These are phyloP conservation scores for Microsporum ferrugineum DNA, from an alignment of 2,329 filamentous ascomycete genomes.

Conservation along the genomic window DNA sequence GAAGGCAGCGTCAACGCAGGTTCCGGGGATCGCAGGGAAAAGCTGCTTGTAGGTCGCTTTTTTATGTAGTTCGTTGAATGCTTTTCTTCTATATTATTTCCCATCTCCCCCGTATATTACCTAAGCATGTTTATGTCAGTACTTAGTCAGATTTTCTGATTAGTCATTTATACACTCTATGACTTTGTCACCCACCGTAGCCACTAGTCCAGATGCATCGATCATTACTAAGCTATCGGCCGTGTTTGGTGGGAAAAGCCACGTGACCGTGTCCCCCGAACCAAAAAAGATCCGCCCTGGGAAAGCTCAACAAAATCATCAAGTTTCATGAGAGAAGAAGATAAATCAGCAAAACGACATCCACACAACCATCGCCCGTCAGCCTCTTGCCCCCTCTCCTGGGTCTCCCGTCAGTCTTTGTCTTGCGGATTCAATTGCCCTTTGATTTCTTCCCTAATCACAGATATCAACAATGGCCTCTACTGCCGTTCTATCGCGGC, in stretches of 20 bases:
- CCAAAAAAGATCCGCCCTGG: background rate
- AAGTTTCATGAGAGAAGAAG: background rate
- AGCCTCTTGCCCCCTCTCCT: background rate
- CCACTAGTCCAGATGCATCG: background rate
- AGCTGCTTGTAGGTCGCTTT: background rate
- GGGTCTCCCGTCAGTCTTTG: background rate
- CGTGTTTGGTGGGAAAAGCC: background rate
- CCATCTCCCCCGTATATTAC: background rate
- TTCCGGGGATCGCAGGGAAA: background rate
- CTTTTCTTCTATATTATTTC: background rate
- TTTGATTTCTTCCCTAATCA: background rate
- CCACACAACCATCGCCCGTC: background rate
- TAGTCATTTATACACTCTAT: background rate
- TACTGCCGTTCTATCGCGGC: conserved; percentile 39
- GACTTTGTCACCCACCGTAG: background rate
- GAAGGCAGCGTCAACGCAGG: background rate
- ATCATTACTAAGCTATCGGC: background rate
- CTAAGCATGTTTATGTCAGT: background rate
- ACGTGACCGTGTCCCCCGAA: background rate
- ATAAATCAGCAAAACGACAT: background rate
- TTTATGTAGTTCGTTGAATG: background rate
- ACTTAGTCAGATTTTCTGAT: background rate
- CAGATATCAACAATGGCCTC: conserved; percentile 22
- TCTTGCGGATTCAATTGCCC: background rate
- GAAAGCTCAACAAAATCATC: conserved; percentile 3